Base-by-base conservation (phyloP, 106 monocot species). In the Allium cepa region DNA sequence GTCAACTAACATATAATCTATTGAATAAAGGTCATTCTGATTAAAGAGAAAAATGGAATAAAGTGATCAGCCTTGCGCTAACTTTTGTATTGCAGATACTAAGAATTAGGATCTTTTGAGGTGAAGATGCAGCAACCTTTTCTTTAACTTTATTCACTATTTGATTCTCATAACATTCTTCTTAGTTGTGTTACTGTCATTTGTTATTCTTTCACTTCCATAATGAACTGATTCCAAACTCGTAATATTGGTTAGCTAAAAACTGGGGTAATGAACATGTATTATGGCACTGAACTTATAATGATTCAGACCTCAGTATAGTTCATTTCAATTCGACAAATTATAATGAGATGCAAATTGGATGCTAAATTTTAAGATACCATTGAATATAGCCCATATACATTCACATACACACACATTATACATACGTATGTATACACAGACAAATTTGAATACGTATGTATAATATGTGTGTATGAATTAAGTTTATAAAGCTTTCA, bases 61-160 rank as follows among this genome's bases (percentile, higher is more conserved):
- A 51, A 50, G 50, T 26, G 48, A 60, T 18, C 45, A 14, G 26
- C 7, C 60, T 13, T 11, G 22, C 16, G 5, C 50, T 11, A 46
- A 15, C 51, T 36, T 72, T 72, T 27, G 26, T 13, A 63, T 15
- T 7, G 46, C 3, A 26, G 62, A 17, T 45, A 62, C 61, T 50
- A 62, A 62, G 60, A 62, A 51, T 26, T n/a, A 52, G 28, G 28
- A 45, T 5, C 12, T 72, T 51, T 52, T 53, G 60, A 62, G 50
- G 27, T 60, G 16, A 62, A 62, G 72, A 62, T 62, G 72, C 60
- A 53, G 62, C 28, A 50, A 15, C 36, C 52, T 7, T 72, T 72
- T 62, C 52, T 68, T 55, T 55, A 13, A 68, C 68, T 68, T 68
- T 68, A 68, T 68, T 68, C 68, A 51, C 22, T 10, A 22, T 15